Evolutionary conservation across 345 rosid species (phyloP), one percentile per base, ranked within the genome.

Genomic region (Pelargonium nanum): DNA sequence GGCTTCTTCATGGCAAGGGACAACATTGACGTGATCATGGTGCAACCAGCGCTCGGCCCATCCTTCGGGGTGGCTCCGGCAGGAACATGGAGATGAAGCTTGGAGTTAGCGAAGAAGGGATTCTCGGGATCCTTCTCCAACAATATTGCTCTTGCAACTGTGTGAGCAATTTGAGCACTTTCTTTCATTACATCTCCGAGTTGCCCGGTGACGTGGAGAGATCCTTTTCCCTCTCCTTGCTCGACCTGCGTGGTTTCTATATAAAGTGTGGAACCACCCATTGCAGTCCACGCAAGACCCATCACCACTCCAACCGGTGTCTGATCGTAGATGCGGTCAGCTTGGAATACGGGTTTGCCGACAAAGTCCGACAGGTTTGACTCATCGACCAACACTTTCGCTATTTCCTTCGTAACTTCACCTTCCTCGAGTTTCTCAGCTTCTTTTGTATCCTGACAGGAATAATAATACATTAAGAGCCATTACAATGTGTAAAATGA

Each of bases 211-310:
- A 78, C 62, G 62, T 73, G 78, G 53, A 93, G 89, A 56, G 86
- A 82, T 15, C 96, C 97, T 76, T 90, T 94, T 57, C 89, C 99
- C 44, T 94, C 97, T 53, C 83, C 91, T 78, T 85, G 88, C 69
- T 93, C 96, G 26, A 93, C 74, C 59, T 69, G 81, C 25, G 91
- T 79, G 69, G 96, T 87, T 79, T 93, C 99, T 63, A 93, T 83
- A 72, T 93, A 93, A 75, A 93, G 73, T 23, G 99, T 93, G 65
- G 99, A 87, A 60, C 99, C 99, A 62, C 99, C 99, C 99, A 93
- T 89, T 50, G 99, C 83, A 58, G 99, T 93, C 96, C 99, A 93
- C 54, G 96, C 99, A 62, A 93, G 91, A 69, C 99, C 99, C 99
- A 93, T 88, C 61, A 94, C 99, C 51, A 94, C 97, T 57, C 99